Conservation (phyloP, 768 basidiomycete species). For the Boletus reticulatus region DNA sequence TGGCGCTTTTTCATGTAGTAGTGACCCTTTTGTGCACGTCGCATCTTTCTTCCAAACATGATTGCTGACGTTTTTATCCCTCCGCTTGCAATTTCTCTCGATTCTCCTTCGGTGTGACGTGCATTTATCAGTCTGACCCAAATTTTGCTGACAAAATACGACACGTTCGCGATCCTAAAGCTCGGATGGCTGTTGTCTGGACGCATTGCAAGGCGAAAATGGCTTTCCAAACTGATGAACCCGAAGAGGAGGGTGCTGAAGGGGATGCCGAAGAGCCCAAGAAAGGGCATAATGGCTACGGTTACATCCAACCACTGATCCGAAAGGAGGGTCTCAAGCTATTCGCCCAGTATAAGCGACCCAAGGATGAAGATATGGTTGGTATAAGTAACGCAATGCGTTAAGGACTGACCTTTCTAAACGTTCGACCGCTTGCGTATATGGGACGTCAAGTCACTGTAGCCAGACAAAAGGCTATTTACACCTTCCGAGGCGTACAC, state of each 20-base stretch:
- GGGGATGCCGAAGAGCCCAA: slow-evolving; percentile 65
- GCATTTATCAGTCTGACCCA: slow-evolving; percentile 65
- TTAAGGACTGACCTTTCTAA: slow-evolving; percentile 9
- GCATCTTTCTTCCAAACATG: slow-evolving; percentile 32
- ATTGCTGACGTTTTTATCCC: slow-evolving; percentile 59
- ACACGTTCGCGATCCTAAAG: slow-evolving; percentile 82
- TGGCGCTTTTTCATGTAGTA: slow-evolving; percentile 40
- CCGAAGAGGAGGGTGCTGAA: slow-evolving; percentile 80
- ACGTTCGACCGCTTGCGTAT: not conserved
- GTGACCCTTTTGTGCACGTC: slow-evolving; percentile 26
- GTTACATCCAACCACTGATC: slow-evolving; percentile 84
- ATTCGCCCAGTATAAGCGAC: slow-evolving; percentile 90
- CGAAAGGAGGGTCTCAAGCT: slow-evolving; percentile 95
- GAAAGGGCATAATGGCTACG: slow-evolving; percentile 96
- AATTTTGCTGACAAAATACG: slow-evolving; percentile 85
- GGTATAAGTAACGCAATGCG: slow-evolving; percentile 29
- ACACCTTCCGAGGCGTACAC: slow-evolving; percentile 89
- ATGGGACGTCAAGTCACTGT: slow-evolving; percentile 77
- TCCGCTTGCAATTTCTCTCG: slow-evolving; percentile 36
- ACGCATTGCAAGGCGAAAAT: slow-evolving; percentile 84
- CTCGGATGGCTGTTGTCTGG: slow-evolving; percentile 86
- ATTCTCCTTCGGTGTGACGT: slow-evolving; percentile 23
- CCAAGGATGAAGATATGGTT: slow-evolving; percentile 95
- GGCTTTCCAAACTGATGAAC: slow-evolving; percentile 84
- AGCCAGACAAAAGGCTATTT: slow-evolving; percentile 80